Evolutionary conservation across 805 yeast genomes (phyloP).

Genomic region (Metschnikowia hibisci): DNA sequence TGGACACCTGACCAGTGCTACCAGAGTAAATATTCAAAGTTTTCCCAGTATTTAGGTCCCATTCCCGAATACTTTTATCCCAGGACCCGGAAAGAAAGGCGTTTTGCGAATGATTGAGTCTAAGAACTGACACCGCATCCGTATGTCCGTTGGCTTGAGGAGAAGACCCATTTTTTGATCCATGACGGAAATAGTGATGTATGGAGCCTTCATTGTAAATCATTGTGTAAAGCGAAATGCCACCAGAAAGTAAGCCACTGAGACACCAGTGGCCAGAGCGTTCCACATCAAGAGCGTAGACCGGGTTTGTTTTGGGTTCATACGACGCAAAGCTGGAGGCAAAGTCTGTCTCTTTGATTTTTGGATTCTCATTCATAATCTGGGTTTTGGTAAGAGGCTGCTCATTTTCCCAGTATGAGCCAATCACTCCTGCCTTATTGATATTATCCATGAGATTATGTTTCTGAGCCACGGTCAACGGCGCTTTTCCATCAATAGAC

Average conservation of each 20-base stretch:
- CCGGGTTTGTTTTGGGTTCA: slow-evolving; percentile 74
- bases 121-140: slow-evolving; percentile 70
- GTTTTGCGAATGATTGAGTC: slow-evolving; percentile 58
- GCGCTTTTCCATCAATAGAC: slow-evolving; percentile 81
- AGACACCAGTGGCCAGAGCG: slow-evolving; percentile 78
- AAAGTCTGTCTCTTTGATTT: slow-evolving; percentile 34
- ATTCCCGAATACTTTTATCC: slow-evolving; percentile 76
- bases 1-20: slow-evolving; percentile 74
- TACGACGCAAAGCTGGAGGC: slow-evolving; percentile 36
- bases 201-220: slow-evolving; percentile 79
- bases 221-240: slow-evolving; percentile 78
- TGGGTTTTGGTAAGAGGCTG: slow-evolving; percentile 60
- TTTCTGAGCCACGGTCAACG: slow-evolving; percentile 84
- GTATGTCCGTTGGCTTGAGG: slow-evolving; percentile 46
- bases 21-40: slow-evolving; percentile 46
- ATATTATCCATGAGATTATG: slow-evolving; percentile 86
- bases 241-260: slow-evolving; percentile 80
- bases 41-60: slow-evolving; percentile 82
- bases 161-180: slow-evolving; percentile 21
- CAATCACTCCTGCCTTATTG: slow-evolving; percentile 75
- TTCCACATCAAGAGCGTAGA: slow-evolving; percentile 81
- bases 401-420: slow-evolving; percentile 95
- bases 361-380: slow-evolving; percentile 35
- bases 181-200: slow-evolving; percentile 62
- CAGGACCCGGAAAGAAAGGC: slow-evolving; percentile 79